A percentile compares a stretch with the other conserved stretches of the same genome.
phyloP scores from a whole-genome alignment of 2,329 filamentous ascomycete species.

The Monosporascus sp. region DNA sequence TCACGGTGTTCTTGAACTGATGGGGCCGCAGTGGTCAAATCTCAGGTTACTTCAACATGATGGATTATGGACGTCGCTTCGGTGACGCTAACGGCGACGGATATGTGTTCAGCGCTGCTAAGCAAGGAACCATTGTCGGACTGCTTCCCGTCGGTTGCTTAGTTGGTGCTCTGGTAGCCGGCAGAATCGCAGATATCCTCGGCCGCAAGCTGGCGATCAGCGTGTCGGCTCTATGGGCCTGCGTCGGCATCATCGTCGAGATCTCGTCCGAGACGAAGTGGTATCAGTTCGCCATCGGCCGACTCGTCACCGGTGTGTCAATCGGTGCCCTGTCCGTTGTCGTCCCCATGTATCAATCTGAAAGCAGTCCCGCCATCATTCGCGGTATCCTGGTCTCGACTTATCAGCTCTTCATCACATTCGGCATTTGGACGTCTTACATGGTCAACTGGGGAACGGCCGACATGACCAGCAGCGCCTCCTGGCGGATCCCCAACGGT shows the following conservation, averaged over 20 bases:
- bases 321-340: conserved; percentile 61
- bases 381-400: conserved; percentile 59
- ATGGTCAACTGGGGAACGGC: conserved; percentile 60
- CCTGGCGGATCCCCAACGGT: conserved; percentile 60
- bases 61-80: conserved; percentile 51
- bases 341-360: conserved; percentile 65
- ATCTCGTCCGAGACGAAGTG: conserved; percentile 51
- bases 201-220: conserved; percentile 60
- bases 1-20: conserved; percentile 1
- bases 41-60: conserved; percentile 58
- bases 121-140: conserved; percentile 60
- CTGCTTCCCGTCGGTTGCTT: conserved; percentile 58
- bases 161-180: conserved; percentile 52
- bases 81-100: conserved; percentile 36
- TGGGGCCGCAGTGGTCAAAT: conserved; percentile 47
- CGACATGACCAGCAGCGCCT: conserved; percentile 35
- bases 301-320: conserved; percentile 61
- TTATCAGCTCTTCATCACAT: conserved; percentile 66
- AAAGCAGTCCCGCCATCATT: conserved; percentile 60
- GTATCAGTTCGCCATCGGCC: conserved; percentile 62
- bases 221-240: conserved; percentile 58
- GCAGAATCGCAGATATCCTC: conserved; percentile 56
- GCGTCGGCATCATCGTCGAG: conserved; percentile 59
- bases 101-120: conserved; percentile 50
- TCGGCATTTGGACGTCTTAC: conserved; percentile 58